These are phyloP conservation scores for Allomyces arbusculus DNA, from an alignment of 192 early-diverging fungal genomes.

Conservation along the genomic window DNA sequence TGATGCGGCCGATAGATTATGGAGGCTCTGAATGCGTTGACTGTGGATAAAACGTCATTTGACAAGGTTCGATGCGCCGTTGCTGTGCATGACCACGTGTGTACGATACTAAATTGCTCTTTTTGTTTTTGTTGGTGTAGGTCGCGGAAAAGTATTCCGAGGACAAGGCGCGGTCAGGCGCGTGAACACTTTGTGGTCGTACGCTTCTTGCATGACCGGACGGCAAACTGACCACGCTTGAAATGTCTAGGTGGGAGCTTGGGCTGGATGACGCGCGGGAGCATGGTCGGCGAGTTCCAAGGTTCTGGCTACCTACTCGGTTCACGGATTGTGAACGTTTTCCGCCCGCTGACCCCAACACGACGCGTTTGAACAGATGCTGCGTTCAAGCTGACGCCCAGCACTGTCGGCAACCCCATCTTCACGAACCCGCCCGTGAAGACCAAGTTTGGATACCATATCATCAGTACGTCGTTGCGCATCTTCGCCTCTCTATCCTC, in stretches of 20 bases:
- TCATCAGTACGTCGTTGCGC: conserved; percentile 4
- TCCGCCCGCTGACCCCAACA: not conserved
- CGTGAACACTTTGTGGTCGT: not conserved
- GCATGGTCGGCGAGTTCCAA: not conserved
- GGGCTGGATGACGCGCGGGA: conserved; percentile 10
- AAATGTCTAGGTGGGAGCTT: not conserved
- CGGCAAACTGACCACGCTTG: too few relatives aligned
- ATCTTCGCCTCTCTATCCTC: too few relatives aligned
- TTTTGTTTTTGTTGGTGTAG: too few relatives aligned
- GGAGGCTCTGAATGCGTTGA: conserved; percentile 12
- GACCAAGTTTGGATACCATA: conserved; percentile 9
- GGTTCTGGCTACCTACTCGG: not conserved
- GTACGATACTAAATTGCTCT: too few relatives aligned
- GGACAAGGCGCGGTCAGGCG: conserved; percentile 14
- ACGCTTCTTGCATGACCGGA: too few relatives aligned
- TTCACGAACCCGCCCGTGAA: conserved; percentile 9
- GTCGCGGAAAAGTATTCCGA: conserved; percentile 13
- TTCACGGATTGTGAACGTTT: not conserved
- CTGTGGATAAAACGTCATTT: conserved; percentile 6
- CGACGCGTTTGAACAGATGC: conserved; percentile 3
- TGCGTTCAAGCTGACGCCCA: conserved; percentile 6
- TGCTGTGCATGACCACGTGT: too few relatives aligned
- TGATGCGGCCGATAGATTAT: conserved; percentile 1
- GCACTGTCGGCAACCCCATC: conserved; percentile 5
- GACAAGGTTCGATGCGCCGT: conserved; percentile 4